These are phyloP conservation scores for Solanum dulcamara DNA, from an alignment of 257 asterid genomes.

Conservation along the genomic window DNA sequence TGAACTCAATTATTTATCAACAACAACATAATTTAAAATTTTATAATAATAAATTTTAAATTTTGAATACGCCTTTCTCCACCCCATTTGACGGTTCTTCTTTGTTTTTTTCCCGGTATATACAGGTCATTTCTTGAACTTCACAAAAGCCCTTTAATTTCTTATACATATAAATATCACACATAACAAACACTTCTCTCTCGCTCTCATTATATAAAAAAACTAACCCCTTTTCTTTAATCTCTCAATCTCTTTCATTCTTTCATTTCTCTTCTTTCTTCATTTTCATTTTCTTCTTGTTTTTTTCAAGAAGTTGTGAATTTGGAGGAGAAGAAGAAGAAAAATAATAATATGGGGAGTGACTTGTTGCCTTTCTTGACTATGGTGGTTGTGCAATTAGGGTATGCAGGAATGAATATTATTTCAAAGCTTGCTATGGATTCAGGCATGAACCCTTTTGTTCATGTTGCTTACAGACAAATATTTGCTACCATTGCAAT, in stretches of 20 bases:
- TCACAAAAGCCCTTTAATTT: slow-evolving; percentile 1
- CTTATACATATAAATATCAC: not conserved
- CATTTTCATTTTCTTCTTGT: not conserved
- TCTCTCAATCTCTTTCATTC: not conserved
- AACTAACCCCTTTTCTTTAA: not conserved
- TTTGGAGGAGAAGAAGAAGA: not conserved
- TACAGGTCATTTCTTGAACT: slow-evolving; percentile 12
- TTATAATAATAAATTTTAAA: too few relatives aligned
- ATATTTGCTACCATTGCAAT: slow-evolving; percentile 51
- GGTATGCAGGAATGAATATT: slow-evolving; percentile 82
- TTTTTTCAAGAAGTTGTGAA: not conserved
- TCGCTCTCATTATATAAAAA: slow-evolving; percentile 9
- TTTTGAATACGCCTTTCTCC: not conserved
- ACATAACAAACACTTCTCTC: not conserved
- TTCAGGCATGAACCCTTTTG: slow-evolving; percentile 89
- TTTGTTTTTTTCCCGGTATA: not conserved
- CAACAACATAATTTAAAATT: too few relatives aligned
- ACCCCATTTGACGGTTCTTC: not conserved
- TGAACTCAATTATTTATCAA: too few relatives aligned
- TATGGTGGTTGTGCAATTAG: slow-evolving; percentile 71
- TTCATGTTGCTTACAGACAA: slow-evolving; percentile 86
- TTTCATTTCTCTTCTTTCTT: not conserved
- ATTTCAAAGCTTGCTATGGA: slow-evolving; percentile 80
- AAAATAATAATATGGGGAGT: slow-evolving; percentile 13
- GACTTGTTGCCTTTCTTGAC: slow-evolving; percentile 37